Evolutionary conservation across 208 protist species (phyloP).

Genomic region (Leishmania amazonensis): DNA sequence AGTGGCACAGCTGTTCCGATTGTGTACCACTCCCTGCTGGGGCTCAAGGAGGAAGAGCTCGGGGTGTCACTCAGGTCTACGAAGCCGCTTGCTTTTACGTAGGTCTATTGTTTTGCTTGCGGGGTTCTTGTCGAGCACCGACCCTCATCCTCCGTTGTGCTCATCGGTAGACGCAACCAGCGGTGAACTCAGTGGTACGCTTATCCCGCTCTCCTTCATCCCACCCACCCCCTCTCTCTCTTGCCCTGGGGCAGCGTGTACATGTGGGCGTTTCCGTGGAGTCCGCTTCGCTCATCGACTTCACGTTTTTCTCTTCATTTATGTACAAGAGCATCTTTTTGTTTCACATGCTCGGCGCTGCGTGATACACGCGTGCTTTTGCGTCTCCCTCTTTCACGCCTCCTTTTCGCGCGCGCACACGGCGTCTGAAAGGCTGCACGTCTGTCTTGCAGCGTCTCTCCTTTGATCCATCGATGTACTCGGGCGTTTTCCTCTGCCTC

Average conservation of each 20-base stretch:
- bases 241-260: not conserved
- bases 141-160: not conserved
- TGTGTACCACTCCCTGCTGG: slow-evolving; percentile 20
- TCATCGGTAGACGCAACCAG: not conserved
- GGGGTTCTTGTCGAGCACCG: not conserved
- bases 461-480: not conserved
- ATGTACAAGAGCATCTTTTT: slow-evolving; percentile 7
- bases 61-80: slow-evolving; percentile 2
- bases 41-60: slow-evolving; percentile 20
- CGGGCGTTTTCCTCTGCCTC: not conserved
- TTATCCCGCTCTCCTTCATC: not conserved
- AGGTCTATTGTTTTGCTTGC: not conserved
- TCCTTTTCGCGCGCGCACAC: not conserved
- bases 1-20: not conserved
- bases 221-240: no score
- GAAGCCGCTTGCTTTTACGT: slow-evolving; percentile 11
- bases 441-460: not conserved
- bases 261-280: not conserved
- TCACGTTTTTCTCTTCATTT: not conserved
- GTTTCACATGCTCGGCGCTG: not conserved
- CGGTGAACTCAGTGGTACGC: not conserved
- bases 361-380: not conserved
- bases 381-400: not conserved
- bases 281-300: not conserved
- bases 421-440: not conserved